Evolutionary conservation across 2,329 filamentous ascomycete species (phyloP).

Genomic region (Cylindrodendrum hubeiense): DNA sequence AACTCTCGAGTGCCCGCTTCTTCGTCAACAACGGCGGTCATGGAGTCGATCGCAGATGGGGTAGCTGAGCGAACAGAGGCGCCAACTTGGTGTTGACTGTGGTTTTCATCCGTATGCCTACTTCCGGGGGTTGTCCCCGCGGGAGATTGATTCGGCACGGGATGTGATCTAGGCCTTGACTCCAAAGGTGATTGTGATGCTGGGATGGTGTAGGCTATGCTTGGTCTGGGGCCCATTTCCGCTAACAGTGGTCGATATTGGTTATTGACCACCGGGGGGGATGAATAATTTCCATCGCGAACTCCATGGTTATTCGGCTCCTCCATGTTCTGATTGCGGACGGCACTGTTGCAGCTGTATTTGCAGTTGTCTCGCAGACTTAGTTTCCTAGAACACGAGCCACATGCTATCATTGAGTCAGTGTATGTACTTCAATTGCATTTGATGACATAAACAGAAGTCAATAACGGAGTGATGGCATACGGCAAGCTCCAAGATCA

Average conservation of each 20-base stretch:
- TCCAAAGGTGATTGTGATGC: background rate
- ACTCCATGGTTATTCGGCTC: background rate
- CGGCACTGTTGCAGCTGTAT: conserved; percentile 36
- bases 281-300: background rate
- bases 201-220: background rate
- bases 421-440: background rate
- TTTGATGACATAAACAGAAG: background rate
- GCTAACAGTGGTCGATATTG: background rate
- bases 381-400: conserved; percentile 47
- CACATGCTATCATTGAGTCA: conserved; percentile 43
- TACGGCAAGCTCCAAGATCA: background rate
- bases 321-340: conserved; percentile 9
- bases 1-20: conserved; percentile 55
- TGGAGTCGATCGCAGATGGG: conserved; percentile 56
- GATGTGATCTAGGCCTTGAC: background rate
- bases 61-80: conserved; percentile 32
- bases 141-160: conserved; percentile 20
- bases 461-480: background rate
- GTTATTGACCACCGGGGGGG: background rate
- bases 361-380: conserved; percentile 45
- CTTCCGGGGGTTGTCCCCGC: conserved; percentile 22
- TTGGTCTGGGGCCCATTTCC: background rate
- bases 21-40: conserved; percentile 59
- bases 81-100: conserved; percentile 19
- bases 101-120: conserved; percentile 14